Evolutionary conservation across 495 filamentous ascomycete species (phyloP), one percentile per base, ranked within the genome.

Genomic region (Hypoxylon crocopeplum): DNA sequence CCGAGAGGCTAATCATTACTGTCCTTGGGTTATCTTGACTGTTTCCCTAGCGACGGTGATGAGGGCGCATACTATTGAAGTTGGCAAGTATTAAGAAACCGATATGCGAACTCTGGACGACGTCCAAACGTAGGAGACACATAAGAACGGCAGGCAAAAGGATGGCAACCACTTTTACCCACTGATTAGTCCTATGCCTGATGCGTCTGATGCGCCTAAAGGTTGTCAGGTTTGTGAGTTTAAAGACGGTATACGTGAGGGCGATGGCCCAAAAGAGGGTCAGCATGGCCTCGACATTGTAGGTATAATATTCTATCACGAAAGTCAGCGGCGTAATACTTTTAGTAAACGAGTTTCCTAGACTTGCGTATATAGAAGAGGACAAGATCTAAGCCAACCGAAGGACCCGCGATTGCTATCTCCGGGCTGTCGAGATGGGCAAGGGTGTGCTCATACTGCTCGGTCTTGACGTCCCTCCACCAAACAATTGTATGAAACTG

Each of bases 261-360:
- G 73, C 67, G 24, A 75, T 59, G 12, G 77, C 67, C 77, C 79
- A 81, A 48, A 78, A 81, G 5, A 79, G 54, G 1, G 79, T 70
- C 12, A 78, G 68, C 51, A 79, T 55, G n/a, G 75, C 66, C 48
- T 79, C 75, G 12, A 75, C 75, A 68, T 79, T 80, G 60, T 81
- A 81, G 5, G 66, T 72, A 40, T 79, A 81, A 40, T 77, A 81
- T 56, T 79, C 77, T 79, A 60, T 16, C 7, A 13, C 1, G 3
- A 25, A 7, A 19, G 25, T 58, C 32, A 63, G 40, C 32, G n/a
- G 19, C 8, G 17, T 8, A 7, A 16, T 10, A n/a, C 8, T 17
- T n/a, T 7, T 11, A 0, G 11, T 8, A 3, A 8, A 13, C 16
- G 10, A 16, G 2, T 7, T 13, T 4, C 6, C 17, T 8, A 13